Evolutionary conservation across 2,329 filamentous ascomycete species (phyloP).

Genomic region (Zasmidium cellare): DNA sequence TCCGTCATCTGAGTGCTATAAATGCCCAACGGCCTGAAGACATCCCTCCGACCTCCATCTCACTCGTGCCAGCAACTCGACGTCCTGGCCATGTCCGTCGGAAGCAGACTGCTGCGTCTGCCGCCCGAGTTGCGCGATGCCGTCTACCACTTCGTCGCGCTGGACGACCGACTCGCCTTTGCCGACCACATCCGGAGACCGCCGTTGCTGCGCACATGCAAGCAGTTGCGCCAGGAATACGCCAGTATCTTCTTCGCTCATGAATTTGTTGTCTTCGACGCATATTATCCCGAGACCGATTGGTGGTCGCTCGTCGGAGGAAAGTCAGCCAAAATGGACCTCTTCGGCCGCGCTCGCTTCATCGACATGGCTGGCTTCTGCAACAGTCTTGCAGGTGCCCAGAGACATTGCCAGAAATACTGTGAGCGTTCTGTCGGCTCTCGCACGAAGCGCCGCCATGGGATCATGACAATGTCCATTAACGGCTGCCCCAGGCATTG

Average conservation of each 20-base stretch:
- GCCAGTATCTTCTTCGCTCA: conserved; percentile 15
- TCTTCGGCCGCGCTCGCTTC: conserved; percentile 8
- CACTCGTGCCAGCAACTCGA: not conserved
- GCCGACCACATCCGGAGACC: conserved; percentile 11
- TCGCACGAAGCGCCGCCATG: not conserved
- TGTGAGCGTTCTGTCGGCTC: conserved; percentile 1
- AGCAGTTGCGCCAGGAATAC: conserved; percentile 13
- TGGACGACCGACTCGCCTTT: conserved; percentile 11
- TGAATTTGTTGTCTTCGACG: conserved; percentile 9
- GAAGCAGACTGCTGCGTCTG: conserved; percentile 7
- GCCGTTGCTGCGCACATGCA: conserved; percentile 11
- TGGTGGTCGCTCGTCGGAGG: conserved; percentile 11
- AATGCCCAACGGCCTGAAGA: not conserved
- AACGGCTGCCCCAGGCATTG: conserved; percentile 7
- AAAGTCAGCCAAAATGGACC: conserved; percentile 10
- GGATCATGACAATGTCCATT: conserved; percentile 12
- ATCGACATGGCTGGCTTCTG: conserved; percentile 10
- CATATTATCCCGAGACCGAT: conserved; percentile 13
- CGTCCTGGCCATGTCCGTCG: not conserved
- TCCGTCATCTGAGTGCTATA: not conserved
- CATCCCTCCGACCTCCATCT: not conserved
- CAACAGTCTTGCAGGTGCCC: conserved; percentile 18
- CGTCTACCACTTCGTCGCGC: conserved; percentile 14
- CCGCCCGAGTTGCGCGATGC: conserved; percentile 16
- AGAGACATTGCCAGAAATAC: conserved; percentile 12